Evolutionary conservation across 1,284 basidiomycete genomes (phyloP).

Genomic region (Cryptococcus sp.): DNA sequence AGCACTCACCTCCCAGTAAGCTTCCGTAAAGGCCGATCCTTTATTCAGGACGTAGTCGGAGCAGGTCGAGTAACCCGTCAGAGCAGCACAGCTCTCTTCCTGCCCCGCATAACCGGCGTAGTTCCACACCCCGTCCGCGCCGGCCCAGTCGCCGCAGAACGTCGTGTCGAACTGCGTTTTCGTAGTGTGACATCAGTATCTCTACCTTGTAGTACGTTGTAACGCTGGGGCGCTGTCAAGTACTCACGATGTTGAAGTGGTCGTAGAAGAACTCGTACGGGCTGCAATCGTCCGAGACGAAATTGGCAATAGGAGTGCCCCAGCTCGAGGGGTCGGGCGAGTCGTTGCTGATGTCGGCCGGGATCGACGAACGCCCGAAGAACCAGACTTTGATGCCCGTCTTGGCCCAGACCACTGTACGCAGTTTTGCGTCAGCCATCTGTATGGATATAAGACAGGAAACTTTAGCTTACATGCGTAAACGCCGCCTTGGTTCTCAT

Average conservation of each 20-base stretch:
- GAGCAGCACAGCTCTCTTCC: slow-evolving; percentile 74
- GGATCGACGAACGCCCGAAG: slow-evolving; percentile 71
- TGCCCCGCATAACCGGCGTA: slow-evolving; percentile 72
- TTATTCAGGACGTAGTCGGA: slow-evolving; percentile 70
- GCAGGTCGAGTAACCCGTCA: slow-evolving; percentile 77
- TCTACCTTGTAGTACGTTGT: not conserved
- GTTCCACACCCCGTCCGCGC: slow-evolving; percentile 65
- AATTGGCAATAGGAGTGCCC: slow-evolving; percentile 73
- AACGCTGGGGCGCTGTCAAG: not conserved
- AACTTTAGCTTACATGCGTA: slow-evolving; percentile 48
- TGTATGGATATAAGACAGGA: not conserved
- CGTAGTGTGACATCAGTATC: too few species aligned
- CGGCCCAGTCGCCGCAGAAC: slow-evolving; percentile 82
- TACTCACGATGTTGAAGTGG: slow-evolving; percentile 64
- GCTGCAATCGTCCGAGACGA: slow-evolving; percentile 69
- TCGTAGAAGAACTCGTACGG: slow-evolving; percentile 73
- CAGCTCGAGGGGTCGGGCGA: slow-evolving; percentile 70
- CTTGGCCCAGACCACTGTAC: slow-evolving; percentile 70
- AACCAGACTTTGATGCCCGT: slow-evolving; percentile 76
- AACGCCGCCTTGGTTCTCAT: slow-evolving; percentile 54
- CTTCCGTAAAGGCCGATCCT: slow-evolving; percentile 70
- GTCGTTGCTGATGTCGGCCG: slow-evolving; percentile 68
- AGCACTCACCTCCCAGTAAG: slow-evolving; percentile 65
- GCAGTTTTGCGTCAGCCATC: slow-evolving; percentile 1
- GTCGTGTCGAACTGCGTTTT: slow-evolving; percentile 56